Base-by-base conservation (phyloP, 495 filamentous ascomycete species). In the Venustampulla echinocandica region DNA sequence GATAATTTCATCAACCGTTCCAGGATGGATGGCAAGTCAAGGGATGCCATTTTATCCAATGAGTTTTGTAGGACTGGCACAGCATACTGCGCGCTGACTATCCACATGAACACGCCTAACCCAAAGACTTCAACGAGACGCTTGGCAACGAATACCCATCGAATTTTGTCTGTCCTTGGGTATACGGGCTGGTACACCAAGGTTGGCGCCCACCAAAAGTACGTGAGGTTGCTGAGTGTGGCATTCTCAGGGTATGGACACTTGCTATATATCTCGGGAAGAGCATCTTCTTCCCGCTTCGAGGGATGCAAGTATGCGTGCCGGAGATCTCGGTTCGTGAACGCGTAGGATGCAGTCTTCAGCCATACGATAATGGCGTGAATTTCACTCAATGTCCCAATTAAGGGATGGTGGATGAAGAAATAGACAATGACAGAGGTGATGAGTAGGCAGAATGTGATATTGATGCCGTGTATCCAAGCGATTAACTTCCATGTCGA, bases 141-240 rank as follows among this genome's bases (percentile, higher is more conserved):
- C 63, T 95, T 94, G 11, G 74, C 63, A 18, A 98, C 84, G 59
- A 96, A 96, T 2, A 74, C 57, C 86, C 87, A 94, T 32, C 90
- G 77, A 54, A 95, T 85, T 23, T 71, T 71, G 1, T 71, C 61
- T 13, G 81, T 84, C 33, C 88, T 83, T 10, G 92, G 92, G 59
- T 98, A 98, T 10, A 93, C 87, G 1, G 92, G 90, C 64, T 98
- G 92, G 64, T 98, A 98, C 42, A 97, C 84, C 17, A 98, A 71
- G 0, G 92, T 98, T 1, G 92, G 92, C 0, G 92, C 92, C 76
- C 89, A 87, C 87, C 92, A 96, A 56, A 97, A 98, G 66, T 97
- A 98, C 32, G 69, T 72, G 4, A 98, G 67, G 61, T 98, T 98
- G 4, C 70, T 59, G 47, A 93, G 69, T 4, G 87, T 95, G 61